Evolutionary conservation across 2,329 filamentous ascomycete genomes (phyloP), one percentile per base, ranked within the genome.

Genomic region (Fusarium coffeatum): DNA sequence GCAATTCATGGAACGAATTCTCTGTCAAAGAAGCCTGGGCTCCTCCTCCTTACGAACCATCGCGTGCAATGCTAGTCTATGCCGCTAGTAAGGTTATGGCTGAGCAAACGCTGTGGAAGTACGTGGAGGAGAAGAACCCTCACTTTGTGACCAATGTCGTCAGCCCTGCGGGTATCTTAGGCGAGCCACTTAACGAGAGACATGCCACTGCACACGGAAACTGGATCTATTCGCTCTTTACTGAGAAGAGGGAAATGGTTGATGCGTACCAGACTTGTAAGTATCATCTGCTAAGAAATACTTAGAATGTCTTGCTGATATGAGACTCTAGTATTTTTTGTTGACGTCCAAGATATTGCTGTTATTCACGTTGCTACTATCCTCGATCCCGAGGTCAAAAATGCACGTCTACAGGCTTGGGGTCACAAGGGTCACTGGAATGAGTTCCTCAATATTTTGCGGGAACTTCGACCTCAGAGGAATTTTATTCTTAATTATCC

Each of bases 61-160:
- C 56, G 18, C 48, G 68, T 8, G 45, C 49, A 8, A 11, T 72
- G 2, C 42, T 57, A 0, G 59, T 69, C 2, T 72, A 72, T 40
- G 62, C 58, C 2, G 63, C 69, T 32, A 42, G 58, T 5, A 72
- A 72, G 10, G 37, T 6, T 6, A 57, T 64, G n/a, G 54, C 68
- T 22, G 69, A 72, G 32, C 69, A 69, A 8, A 59, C 69, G 1
- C 50, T 72, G 2, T 72, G 68, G 69, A 65, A 68, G 20, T 72
- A 68, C 41, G 57, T 65, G 6, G 32, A 63, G 3, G 63, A 72
- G 4, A 12, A 68, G 16, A 65, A 59, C 3, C 6, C 59, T 11
- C 49, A 57, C 9, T 72, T 66, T 66, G 57, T 43, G 30, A 57
- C 69, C n/a, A 72, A 72, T 40, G 69, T 66, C 3, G 66, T 72